A percentile compares a stretch with the other conserved stretches of the same genome.
These are phyloP conservation scores for Fraxinus floribunda DNA, from an alignment of 305 asterid species.

Conservation along the genomic window DNA sequence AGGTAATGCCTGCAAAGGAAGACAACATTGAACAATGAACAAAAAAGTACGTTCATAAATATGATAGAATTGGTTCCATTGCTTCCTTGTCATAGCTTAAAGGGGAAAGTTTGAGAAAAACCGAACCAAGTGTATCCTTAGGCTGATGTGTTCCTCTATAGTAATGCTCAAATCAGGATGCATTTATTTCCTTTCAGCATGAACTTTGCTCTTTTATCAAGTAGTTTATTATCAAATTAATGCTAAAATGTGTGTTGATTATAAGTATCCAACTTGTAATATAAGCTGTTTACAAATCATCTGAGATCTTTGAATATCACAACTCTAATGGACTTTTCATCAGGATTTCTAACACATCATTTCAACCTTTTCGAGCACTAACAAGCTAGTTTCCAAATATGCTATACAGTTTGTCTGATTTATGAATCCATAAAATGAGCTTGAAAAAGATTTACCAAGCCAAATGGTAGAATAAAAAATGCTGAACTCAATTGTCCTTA, in stretches of 20 bases:
- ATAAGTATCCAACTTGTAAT: not conserved
- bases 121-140: not conserved
- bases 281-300: not conserved
- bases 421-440: conserved; percentile 5
- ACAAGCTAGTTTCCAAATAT: not conserved
- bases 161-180: not conserved
- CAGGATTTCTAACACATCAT: not conserved
- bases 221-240: not conserved
- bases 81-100: not conserved
- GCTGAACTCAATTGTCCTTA: not conserved
- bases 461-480: not conserved
- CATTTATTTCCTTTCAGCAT: not conserved
- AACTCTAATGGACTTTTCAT: not conserved
- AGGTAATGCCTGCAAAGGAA: conserved; percentile 49
- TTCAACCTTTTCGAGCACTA: not conserved
- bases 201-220: not conserved
- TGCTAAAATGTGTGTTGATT: not conserved
- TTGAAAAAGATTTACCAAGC: conserved; percentile 1
- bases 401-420: not conserved
- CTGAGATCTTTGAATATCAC: not conserved
- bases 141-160: not conserved
- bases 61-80: not conserved
- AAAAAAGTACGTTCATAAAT: not conserved
- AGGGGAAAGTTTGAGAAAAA: not conserved
- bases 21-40: not conserved